Evolutionary conservation across 2,329 filamentous ascomycete genomes (phyloP).

Genomic region (Chaetomium sp.): DNA sequence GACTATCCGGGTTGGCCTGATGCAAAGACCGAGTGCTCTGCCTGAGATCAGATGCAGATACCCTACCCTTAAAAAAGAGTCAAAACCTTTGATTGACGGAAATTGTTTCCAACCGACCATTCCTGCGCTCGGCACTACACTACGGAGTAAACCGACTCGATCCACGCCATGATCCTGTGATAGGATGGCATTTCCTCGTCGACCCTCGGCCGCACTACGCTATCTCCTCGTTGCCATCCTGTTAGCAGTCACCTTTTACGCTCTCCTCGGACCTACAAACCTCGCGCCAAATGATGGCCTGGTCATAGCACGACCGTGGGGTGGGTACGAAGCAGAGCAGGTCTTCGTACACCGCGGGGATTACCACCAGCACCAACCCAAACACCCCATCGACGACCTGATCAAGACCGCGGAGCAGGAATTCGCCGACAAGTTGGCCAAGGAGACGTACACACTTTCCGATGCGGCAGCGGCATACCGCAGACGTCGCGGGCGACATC

Average conservation of each 20-base stretch:
- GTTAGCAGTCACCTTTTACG: constrained; percentile 31
- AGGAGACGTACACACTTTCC: constrained; percentile 42
- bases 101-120: neutral
- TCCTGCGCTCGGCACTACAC: neutral
- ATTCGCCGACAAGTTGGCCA: constrained; percentile 37
- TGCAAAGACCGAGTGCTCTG: too few relatives aligned
- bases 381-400: constrained; percentile 44
- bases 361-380: too few relatives aligned
- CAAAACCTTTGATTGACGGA: neutral
- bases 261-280: constrained; percentile 19
- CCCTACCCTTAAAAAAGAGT: neutral
- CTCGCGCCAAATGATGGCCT: constrained; percentile 14
- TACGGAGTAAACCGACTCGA: neutral
- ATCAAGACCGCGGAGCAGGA: constrained; percentile 40
- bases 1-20: too few relatives aligned
- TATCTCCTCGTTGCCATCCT: constrained; percentile 32
- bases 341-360: too few relatives aligned
- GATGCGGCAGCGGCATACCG: constrained; percentile 52
- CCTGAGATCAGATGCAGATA: neutral
- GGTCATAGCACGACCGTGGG: constrained; percentile 22
- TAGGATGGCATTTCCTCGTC: constrained; percentile 32
- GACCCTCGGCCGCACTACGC: constrained; percentile 34
- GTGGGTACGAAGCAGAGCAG: too few relatives aligned
- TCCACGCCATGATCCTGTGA: neutral
- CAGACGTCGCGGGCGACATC: constrained; percentile 49